A percentile compares a stretch with the other conserved stretches of the same genome.
Evolutionary conservation across 345 rosid genomes (phyloP).

Genomic region (Gossypium anomalum): DNA sequence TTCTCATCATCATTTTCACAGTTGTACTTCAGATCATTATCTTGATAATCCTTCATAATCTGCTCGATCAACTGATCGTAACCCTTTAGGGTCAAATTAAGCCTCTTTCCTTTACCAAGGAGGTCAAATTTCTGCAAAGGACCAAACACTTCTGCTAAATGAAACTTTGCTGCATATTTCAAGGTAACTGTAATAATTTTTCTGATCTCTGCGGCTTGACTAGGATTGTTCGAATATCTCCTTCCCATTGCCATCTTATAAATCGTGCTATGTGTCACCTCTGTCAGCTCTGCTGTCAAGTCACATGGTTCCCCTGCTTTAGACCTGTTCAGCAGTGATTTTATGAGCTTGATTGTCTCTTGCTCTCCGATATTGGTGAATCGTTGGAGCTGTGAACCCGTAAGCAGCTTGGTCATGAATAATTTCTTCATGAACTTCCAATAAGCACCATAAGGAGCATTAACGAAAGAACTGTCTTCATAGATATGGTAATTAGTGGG

Average conservation of each 20-base stretch:
- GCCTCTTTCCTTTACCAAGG: constrained; percentile 40
- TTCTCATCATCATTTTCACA: constrained; percentile 27
- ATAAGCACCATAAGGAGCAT: constrained; percentile 26
- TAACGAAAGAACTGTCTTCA: constrained; percentile 24
- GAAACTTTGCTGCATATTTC: constrained; percentile 31
- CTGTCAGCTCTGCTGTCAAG: constrained; percentile 27
- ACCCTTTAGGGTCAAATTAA: constrained; percentile 23
- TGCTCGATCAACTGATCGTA: constrained; percentile 33
- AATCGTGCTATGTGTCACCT: constrained; percentile 33
- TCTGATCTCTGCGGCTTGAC: constrained; percentile 31
- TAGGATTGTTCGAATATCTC: constrained; percentile 24
- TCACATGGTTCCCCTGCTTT: constrained; percentile 29
- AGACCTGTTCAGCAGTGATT: constrained; percentile 18
- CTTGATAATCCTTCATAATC: constrained; percentile 38
- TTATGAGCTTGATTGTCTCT: constrained; percentile 24
- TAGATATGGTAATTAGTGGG: constrained; percentile 29
- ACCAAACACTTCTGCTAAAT: constrained; percentile 37
- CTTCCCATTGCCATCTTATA: constrained; percentile 44
- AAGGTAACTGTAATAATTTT: constrained; percentile 19
- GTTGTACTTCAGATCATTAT: neutral
- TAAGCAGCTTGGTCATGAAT: constrained; percentile 29
- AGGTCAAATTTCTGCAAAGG: constrained; percentile 34
- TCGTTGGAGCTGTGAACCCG: constrained; percentile 27
- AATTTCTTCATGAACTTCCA: constrained; percentile 43
- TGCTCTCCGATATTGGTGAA: constrained; percentile 23